Conservation (phyloP, 177 flowering plant genomes). For the Vitis hybrid region DNA sequence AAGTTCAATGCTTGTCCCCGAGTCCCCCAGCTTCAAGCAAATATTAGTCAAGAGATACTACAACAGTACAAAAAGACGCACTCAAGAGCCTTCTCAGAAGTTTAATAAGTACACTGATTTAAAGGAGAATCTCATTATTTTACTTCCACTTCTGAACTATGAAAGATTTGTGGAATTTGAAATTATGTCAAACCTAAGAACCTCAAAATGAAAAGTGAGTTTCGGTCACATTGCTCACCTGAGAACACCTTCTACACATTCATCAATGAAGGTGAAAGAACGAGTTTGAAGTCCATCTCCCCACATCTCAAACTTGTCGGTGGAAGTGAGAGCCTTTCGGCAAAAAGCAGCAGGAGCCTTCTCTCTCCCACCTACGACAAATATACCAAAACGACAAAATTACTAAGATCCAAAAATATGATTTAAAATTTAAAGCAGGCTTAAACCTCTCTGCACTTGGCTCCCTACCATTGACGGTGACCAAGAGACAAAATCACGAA, state of each 20-base stretch:
- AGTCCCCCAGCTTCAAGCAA: too few species aligned
- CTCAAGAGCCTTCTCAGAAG: too few species aligned
- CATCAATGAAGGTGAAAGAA: slow-evolving; percentile 96
- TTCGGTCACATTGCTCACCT: slow-evolving; percentile 42
- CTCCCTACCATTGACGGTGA: too few species aligned
- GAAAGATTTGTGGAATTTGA: too few species aligned
- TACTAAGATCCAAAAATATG: not conserved
- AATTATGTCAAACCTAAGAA: not conserved
- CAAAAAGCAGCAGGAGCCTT: slow-evolving; percentile 99
- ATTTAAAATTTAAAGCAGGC: too few species aligned
- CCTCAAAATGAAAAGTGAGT: not conserved
- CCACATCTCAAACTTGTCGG: slow-evolving; percentile 99
- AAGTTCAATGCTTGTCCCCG: too few species aligned
- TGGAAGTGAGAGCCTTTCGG: slow-evolving; percentile 79
- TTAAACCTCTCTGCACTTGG: too few species aligned
- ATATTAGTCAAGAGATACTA: too few species aligned
- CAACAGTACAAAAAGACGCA: too few species aligned
- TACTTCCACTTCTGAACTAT: too few species aligned
- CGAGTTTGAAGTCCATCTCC: slow-evolving; percentile 97
- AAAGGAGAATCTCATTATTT: too few species aligned
- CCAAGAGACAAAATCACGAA: not conserved
- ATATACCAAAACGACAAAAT: slow-evolving; percentile 5
- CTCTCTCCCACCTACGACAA: slow-evolving; percentile 83
- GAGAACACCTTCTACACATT: slow-evolving; percentile 96
- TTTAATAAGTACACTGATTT: too few species aligned